phyloP scores from a whole-genome alignment of 805 yeast genomes.

The Yamadazyma paraphyllophila region DNA sequence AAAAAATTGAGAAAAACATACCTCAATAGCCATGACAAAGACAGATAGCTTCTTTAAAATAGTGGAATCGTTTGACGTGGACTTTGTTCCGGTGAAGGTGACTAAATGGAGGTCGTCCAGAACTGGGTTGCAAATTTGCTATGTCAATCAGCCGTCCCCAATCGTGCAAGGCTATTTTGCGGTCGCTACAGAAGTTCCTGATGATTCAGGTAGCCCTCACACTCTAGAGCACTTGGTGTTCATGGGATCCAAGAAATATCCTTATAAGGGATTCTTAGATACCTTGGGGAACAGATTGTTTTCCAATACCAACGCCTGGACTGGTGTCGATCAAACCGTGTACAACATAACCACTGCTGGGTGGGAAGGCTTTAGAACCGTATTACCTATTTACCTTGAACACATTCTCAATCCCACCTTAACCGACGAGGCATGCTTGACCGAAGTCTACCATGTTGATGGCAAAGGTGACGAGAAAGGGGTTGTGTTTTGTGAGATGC shows the following conservation, averaged over 20 bases:
- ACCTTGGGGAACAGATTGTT: slow-evolving; percentile 79
- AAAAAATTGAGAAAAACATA: slow-evolving; percentile 3
- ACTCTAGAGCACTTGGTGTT: slow-evolving; percentile 92
- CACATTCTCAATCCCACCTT: slow-evolving; percentile 82
- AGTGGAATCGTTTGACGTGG: slow-evolving; percentile 50
- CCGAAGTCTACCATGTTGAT: slow-evolving; percentile 94
- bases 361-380: slow-evolving; percentile 85
- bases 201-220: slow-evolving; percentile 92
- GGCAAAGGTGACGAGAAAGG: slow-evolving; percentile 91
- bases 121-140: slow-evolving; percentile 80
- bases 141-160: slow-evolving; percentile 79
- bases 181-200: slow-evolving; percentile 86
- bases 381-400: slow-evolving; percentile 87
- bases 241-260: slow-evolving; percentile 88
- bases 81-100: slow-evolving; percentile 69
- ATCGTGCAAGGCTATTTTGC: slow-evolving; percentile 92
- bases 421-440: slow-evolving; percentile 84
- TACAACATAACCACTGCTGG: slow-evolving; percentile 92
- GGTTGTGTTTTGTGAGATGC: slow-evolving; percentile 97
- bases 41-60: slow-evolving; percentile 17
- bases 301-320: slow-evolving; percentile 94
- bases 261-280: slow-evolving; percentile 89
- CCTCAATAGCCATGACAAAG: slow-evolving; percentile 18
- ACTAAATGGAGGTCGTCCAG: slow-evolving; percentile 75
- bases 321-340: slow-evolving; percentile 92